Base-by-base conservation (phyloP, 2,329 filamentous ascomycete genomes). In the Zymoseptoria pseudotritici region DNA sequence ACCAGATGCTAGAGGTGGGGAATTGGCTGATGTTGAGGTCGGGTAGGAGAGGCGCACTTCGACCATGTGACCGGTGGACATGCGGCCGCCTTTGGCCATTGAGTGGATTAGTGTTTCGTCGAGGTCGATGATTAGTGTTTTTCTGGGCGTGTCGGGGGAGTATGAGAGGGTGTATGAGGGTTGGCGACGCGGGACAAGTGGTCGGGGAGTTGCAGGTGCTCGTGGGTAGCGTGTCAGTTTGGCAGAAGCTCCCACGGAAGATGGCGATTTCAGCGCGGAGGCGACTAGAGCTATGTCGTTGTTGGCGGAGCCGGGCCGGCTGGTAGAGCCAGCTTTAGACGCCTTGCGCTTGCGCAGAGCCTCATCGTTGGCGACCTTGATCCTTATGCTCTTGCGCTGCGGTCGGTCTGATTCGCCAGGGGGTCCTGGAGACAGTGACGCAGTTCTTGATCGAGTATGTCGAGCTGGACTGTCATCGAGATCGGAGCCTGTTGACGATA, bases 31-130 rank as follows among this genome's bases (percentile, higher is more conserved):
- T 42, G 61, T 63, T 50, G 63, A 63, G 24, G 67, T 59, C 29
- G 64, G 62, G 17, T 65, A 65, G 46, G 60, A 61, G 26, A 73
- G 66, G 6, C 70, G 68, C 64, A 99, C 94, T 77, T 99, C 94
- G 56, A 99, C 92, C 94, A 99, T 99, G 76, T 99, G 94, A 19
- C 94, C 94, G 20, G 90, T 93, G 69, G 90, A 93, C 87, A 96
- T 96, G 61, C 93, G 85, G 57, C 93, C 92, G 29, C 94, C 94
- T 74, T 97, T 97, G 62, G 93, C 92, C 83, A 97, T 91, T 75
- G 91, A 97, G 80, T 99, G 94, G 67, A 99, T 99, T 66, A 99
- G 78, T 0, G 94, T 99, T 76, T 99, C 94, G 75, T 99, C 94
- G 19, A 99, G 84, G 73, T 99, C 94, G 56, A 99, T 82, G 65